Percentiles rank a stretch among this genome's conserved stretches.
Conservation (phyloP, 2,329 filamentous ascomycete genomes). For the Pestalotiopsis fici region DNA sequence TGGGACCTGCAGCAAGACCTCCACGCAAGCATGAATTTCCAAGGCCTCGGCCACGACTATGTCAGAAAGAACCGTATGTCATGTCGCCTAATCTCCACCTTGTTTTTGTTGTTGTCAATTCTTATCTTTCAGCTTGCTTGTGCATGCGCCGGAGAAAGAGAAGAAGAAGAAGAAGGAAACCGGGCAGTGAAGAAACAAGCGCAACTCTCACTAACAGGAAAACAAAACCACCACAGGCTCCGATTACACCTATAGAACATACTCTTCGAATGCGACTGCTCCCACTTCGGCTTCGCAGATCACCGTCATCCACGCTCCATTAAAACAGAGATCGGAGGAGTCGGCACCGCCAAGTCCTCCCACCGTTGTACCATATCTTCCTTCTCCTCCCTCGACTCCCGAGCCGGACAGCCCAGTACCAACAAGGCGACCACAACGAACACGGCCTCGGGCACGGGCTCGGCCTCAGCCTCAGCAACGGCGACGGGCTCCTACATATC, state of each 20-base stretch:
- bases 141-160: neutral
- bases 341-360: conserved; percentile 34
- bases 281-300: conserved; percentile 25
- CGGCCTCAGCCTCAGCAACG: conserved; percentile 8
- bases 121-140: neutral
- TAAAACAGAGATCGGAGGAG: neutral
- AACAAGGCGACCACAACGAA: conserved; percentile 31
- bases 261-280: conserved; percentile 18
- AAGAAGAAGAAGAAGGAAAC: neutral
- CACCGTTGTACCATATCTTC: conserved; percentile 34
- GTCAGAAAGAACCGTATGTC: conserved; percentile 9
- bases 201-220: neutral
- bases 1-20: conserved; percentile 7
- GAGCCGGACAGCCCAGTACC: conserved; percentile 48
- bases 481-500: conserved; percentile 23
- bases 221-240: conserved; percentile 14
- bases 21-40: conserved; percentile 1
- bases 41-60: conserved; percentile 5
- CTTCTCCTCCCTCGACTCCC: conserved; percentile 39
- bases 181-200: neutral
- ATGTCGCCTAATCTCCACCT: neutral
- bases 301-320: conserved; percentile 22
- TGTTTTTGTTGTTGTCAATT: neutral
- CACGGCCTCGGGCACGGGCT: neutral
- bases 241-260: conserved; percentile 16